These are phyloP conservation scores for Phytophthora uliginosa DNA, from an alignment of 352 stramenopile genomes.

Conservation along the genomic window DNA sequence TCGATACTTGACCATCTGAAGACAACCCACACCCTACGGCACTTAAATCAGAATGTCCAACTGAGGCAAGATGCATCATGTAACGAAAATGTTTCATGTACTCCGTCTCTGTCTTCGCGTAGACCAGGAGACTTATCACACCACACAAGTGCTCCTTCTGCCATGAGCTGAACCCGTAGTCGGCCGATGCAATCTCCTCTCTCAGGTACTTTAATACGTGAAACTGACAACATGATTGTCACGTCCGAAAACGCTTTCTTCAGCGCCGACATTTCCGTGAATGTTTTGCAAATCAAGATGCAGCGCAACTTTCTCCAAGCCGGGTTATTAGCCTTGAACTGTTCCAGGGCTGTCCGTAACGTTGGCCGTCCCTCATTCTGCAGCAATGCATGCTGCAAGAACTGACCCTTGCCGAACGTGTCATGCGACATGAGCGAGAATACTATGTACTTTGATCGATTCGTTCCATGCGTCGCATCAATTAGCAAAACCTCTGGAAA, in stretches of 20 bases:
- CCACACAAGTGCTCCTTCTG: neutral
- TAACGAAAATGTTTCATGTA: neutral
- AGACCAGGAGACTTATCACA: neutral
- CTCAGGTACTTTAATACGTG: conserved; percentile 35
- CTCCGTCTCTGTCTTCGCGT: conserved; percentile 7
- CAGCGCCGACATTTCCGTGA: conserved; percentile 32
- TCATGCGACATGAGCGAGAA: conserved; percentile 34
- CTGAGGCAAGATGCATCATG: conserved; percentile 3
- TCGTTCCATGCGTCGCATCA: conserved; percentile 31
- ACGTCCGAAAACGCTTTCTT: conserved; percentile 20
- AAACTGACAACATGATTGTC: conserved; percentile 40
- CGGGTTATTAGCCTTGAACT: too few relatives aligned
- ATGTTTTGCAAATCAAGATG: conserved; percentile 38
- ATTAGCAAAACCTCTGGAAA: conserved; percentile 35
- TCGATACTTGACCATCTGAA: neutral
- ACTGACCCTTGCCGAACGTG: conserved; percentile 32
- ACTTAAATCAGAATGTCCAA: conserved; percentile 9
- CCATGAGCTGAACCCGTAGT: conserved; percentile 17
- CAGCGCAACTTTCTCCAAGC: neutral
- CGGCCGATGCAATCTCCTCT: conserved; percentile 18
- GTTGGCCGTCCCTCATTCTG: conserved; percentile 27
- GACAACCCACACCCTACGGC: neutral
- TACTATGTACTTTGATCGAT: conserved; percentile 32
- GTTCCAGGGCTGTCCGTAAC: neutral
- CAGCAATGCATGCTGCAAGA: conserved; percentile 33